Base-by-base conservation (phyloP, 306 rosid genomes). In the Hylodesmum podocarpum region DNA sequence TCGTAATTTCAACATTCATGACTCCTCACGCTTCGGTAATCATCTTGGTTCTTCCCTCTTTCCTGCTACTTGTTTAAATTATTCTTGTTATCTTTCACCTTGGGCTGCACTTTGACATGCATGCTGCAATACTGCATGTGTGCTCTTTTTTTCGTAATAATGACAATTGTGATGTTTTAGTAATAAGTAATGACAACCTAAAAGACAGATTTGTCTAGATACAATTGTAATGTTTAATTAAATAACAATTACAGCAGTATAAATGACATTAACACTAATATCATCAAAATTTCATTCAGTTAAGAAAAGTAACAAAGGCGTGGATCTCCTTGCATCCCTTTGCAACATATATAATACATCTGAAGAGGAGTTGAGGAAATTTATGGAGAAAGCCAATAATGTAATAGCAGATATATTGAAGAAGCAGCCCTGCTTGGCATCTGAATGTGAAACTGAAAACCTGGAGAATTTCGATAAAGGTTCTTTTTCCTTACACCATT, bases 251-350 rank as follows among this genome's bases (percentile, higher is more conserved):
- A 1, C 16, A 4, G 12, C 16, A 24, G 62, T 4, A 1, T 57
- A 25, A 27, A 13, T 37, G 39, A 28, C 65, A 28, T 27, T 14
- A 57, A 7, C 21, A 6, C 21, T 57, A 57, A 28, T 57, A 57
- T 57, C n/a, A 11, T 65, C 21, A 1, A 51, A 50, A 41, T 71
- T 57, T 84, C 13, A 64, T 83, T 69, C 87, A 96, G 99, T 88
- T 55, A 96, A 84, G 82, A 96, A 85, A 76, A 88, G 86, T 29
- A 80, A 61, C 81, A 91, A 85, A 80, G 87, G 94, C 18, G 97
- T 92, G 87, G 98, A 96, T 75, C 86, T 96, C 70, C 80, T 88
- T 76, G 90, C 97, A 69, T 91, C 97, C 37, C 99, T 96, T 50
- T 92, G 98, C 92, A 84, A 91, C 80, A 81, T 72, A 27, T 87